Conservation (phyloP, 306 rosid species). For the Acmispon strigosus region DNA sequence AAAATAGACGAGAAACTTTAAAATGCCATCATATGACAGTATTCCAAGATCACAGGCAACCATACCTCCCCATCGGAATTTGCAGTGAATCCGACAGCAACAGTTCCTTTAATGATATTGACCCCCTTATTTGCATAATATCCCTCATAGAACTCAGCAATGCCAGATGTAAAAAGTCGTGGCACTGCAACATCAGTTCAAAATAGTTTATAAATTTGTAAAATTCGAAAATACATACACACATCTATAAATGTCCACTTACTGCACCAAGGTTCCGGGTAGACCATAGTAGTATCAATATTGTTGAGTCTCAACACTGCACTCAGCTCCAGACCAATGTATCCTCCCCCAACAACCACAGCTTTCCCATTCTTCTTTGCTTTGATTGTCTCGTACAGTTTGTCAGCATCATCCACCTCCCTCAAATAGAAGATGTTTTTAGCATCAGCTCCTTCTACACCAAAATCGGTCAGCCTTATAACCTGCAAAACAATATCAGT, state of each 20-base stretch:
- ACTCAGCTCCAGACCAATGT: conserved; percentile 92
- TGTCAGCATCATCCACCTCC: conserved; percentile 89
- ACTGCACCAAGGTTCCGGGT: conserved; percentile 99
- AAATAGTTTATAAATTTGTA: conserved; percentile 2
- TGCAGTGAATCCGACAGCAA: conserved; percentile 72
- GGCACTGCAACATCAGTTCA: conserved; percentile 66
- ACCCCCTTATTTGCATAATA: conserved; percentile 76
- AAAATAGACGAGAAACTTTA: conserved; percentile 2
- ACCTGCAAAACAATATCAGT: conserved; percentile 46
- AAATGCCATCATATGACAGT: not conserved
- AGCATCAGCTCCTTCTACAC: conserved; percentile 94
- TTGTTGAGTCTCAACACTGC: conserved; percentile 76
- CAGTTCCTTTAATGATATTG: conserved; percentile 85
- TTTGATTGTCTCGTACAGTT: conserved; percentile 62
- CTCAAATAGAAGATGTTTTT: conserved; percentile 92
- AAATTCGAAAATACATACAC: not conserved
- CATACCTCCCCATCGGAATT: conserved; percentile 80
- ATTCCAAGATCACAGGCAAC: conserved; percentile 5
- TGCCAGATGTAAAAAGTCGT: conserved; percentile 81
- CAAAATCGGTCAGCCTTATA: conserved; percentile 74
- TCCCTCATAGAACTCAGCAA: conserved; percentile 87
- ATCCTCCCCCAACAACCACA: conserved; percentile 97
- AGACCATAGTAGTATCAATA: conserved; percentile 80
- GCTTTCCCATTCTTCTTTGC: conserved; percentile 76
- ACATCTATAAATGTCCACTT: conserved; percentile 40